Conservation (phyloP, 192 early-diverging fungal species). For the Linnemannia schmuckeri region DNA sequence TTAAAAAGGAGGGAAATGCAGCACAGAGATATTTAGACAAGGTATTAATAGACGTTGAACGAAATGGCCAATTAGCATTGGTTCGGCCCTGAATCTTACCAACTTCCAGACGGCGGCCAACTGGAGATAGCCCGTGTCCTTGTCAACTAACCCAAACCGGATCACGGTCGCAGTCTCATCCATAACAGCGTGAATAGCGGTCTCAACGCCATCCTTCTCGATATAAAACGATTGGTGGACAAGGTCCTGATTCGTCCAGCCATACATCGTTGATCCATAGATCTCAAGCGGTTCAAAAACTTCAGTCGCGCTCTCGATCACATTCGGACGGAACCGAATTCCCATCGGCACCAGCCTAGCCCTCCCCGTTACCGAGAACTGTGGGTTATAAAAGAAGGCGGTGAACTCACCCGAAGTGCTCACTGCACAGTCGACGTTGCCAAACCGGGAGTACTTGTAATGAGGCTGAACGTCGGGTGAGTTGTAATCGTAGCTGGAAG, state of each 20-base stretch:
- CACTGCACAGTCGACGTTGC: background rate
- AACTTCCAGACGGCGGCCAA: background rate
- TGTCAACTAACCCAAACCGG: background rate
- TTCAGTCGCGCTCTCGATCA: too few relatives aligned
- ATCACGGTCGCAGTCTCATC: background rate
- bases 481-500: too few relatives aligned
- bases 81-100: background rate
- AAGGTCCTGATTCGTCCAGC: background rate
- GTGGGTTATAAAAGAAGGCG: background rate
- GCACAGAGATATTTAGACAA: background rate
- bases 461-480: background rate
- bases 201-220: background rate
- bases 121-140: background rate
- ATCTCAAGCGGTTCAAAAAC: background rate
- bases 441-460: background rate
- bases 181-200: background rate
- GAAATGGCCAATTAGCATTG: too few relatives aligned
- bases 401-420: background rate
- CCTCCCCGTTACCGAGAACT: background rate
- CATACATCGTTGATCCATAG: background rate
- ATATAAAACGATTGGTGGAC: conserved; percentile 1
- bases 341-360: background rate
- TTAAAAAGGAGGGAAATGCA: background rate
- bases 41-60: background rate
- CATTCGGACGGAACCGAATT: background rate